Percentiles rank a stretch among this genome's conserved stretches.
Conservation (phyloP, 1,139 yeast species). For the Kluyveromyces marxianus region DNA sequence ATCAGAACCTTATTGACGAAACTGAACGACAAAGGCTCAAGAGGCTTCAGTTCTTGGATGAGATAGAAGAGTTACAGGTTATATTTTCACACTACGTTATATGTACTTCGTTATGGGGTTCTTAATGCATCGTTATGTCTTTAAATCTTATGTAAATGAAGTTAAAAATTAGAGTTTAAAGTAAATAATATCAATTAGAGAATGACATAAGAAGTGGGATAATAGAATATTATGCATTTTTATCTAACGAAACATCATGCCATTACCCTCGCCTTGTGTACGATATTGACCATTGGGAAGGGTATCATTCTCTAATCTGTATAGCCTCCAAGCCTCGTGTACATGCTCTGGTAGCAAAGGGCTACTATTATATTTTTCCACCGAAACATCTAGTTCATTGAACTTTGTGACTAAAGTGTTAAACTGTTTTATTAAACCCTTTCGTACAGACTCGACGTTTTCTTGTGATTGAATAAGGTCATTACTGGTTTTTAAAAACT, state of each 20-base stretch:
- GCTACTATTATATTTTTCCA: slow-evolving; percentile 38
- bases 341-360: slow-evolving; percentile 81
- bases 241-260: slow-evolving; percentile 52
- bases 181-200: no score
- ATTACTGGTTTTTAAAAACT: slow-evolving; percentile 18
- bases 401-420: slow-evolving; percentile 25
- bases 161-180: no score
- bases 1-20: slow-evolving; percentile 47
- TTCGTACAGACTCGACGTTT: slow-evolving; percentile 21
- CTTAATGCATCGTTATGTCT: no score
- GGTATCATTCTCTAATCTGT: slow-evolving; percentile 56
- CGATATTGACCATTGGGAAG: slow-evolving; percentile 63
- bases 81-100: slow-evolving; percentile 74
- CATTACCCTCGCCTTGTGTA: slow-evolving; percentile 67
- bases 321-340: slow-evolving; percentile 81
- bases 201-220: no score
- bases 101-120: slow-evolving; percentile 18
- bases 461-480: slow-evolving; percentile 18
- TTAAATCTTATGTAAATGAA: no score
- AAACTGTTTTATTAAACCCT: slow-evolving; percentile 23
- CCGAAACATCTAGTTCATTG: slow-evolving; percentile 27
- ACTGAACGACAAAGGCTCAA: slow-evolving; percentile 49
- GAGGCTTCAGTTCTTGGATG: slow-evolving; percentile 74
- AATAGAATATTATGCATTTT: no score
- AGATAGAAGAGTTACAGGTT: slow-evolving; percentile 74